Evolutionary conservation across 2,329 filamentous ascomycete species (phyloP), one percentile per base, ranked within the genome.

Genomic region (Didymella keratinophila): DNA sequence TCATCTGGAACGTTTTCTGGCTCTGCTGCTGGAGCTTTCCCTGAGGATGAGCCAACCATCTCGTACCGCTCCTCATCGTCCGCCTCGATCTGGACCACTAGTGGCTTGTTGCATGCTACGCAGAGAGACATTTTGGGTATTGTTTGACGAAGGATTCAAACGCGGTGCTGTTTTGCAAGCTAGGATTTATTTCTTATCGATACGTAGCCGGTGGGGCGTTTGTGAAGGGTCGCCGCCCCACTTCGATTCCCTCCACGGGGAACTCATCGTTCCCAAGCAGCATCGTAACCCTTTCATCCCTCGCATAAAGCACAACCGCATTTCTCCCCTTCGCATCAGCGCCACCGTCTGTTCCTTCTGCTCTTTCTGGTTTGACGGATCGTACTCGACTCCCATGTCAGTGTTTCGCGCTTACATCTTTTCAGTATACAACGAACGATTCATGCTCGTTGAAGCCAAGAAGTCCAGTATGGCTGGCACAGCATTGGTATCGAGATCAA

Each of bases 1-100:
- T 94, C 90, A 76, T 94, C 89, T 12, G 87, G 88, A 11, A 90
- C 81, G 8, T 80, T 78, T 49, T 76, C 65, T 32, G 72, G 65
- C 23, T 58, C 68, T 34, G 67, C 61, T 20, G 68, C 67, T 54
- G 67, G 69, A 10, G 66, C 74, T 69, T 72, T 70, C 58, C 67
- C 64, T 18, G 66, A 70, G 28, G 73, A 77, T 18, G 74, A 71
- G 43, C 70, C 69, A 39, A 72, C 70, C 59, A 69, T 69, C 46
- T 76, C 66, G 30, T 75, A 71, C 56, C 80, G 76, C 41, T 74
- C 72, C 16, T 78, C 73, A 47, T 76, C 72, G 36, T 78, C 76
- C n/a, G 70, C 65, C 56, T 79, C 74, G 51, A 82, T 65, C 52
- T 80, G 78, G 32, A 82, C 66, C 57, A 78, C 72, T 36, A 83